Conservation (phyloP, 2,329 filamentous ascomycete genomes). For the Acrocalymma vagum region DNA sequence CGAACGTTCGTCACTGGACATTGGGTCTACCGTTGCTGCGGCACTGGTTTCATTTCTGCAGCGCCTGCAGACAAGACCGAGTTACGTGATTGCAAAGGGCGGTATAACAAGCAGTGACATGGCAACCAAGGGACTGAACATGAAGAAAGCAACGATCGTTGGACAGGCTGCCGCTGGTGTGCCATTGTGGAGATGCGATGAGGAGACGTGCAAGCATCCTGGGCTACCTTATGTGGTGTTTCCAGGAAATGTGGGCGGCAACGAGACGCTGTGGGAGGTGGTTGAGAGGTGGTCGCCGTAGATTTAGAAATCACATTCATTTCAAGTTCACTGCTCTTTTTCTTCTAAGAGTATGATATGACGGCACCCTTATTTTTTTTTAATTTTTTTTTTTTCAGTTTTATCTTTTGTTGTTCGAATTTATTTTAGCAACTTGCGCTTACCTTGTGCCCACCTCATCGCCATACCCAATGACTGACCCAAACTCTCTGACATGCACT, state of each 20-base stretch:
- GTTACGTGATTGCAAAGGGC: conserved; percentile 67
- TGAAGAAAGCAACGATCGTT: conserved; percentile 63
- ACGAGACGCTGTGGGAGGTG: conserved; percentile 56
- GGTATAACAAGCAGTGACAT: conserved; percentile 68
- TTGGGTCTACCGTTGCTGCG: conserved; percentile 61
- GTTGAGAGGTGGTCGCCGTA: conserved; percentile 50
- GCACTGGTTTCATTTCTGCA: conserved; percentile 61
- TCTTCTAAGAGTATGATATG: too few species aligned
- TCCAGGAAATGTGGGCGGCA: conserved; percentile 65
- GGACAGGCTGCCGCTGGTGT: conserved; percentile 67
- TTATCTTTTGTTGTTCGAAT: too few species aligned
- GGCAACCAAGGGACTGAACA: conserved; percentile 64
- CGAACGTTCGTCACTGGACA: conserved; percentile 61
- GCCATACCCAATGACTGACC: too few species aligned
- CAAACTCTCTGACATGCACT: too few species aligned
- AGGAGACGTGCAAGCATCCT: conserved; percentile 59
- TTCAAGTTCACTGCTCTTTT: too few species aligned
- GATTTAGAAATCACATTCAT: too few species aligned
- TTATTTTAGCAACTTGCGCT: too few species aligned
- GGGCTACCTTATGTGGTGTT: conserved; percentile 67
- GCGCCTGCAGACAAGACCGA: conserved; percentile 56
- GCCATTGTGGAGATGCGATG: conserved; percentile 67
- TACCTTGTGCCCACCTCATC: too few species aligned
- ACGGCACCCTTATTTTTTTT: too few species aligned
- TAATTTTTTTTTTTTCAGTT: too few species aligned